A percentile compares a stretch with the other conserved stretches of the same genome.
phyloP scores from a whole-genome alignment of 805 yeast genomes.

The Crinitomyces ghanaensis region DNA sequence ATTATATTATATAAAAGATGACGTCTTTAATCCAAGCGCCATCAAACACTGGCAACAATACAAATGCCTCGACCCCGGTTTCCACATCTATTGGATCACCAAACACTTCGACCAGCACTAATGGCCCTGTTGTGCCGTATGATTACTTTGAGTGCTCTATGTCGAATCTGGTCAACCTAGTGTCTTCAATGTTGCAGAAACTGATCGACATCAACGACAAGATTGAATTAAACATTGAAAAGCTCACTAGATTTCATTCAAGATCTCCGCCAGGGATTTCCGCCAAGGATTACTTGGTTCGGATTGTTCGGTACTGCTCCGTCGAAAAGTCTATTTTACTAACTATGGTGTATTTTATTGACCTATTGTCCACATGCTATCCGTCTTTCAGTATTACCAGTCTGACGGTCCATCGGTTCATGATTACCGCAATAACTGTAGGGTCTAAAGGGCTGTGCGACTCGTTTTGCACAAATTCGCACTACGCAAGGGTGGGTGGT shows the following conservation, averaged over 20 bases:
- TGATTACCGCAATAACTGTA: constrained; percentile 80
- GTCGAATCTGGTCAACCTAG: constrained; percentile 56
- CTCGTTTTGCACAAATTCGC: constrained; percentile 84
- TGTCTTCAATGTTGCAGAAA: constrained; percentile 70
- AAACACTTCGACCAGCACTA: too few species aligned
- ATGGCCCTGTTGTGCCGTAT: constrained; percentile 37
- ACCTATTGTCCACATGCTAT: constrained; percentile 65
- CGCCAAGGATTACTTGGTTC: constrained; percentile 58
- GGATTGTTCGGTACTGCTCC: constrained; percentile 75
- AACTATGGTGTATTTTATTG: constrained; percentile 82
- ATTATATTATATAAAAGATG: too few species aligned
- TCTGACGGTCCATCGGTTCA: constrained; percentile 84
- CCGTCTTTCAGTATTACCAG: constrained; percentile 77
- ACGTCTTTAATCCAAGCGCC: too few species aligned
- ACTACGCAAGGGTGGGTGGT: constrained; percentile 95
- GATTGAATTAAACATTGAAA: constrained; percentile 26
- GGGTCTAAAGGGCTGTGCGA: constrained; percentile 90
- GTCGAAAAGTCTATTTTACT: constrained; percentile 74
- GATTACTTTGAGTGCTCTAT: constrained; percentile 56
- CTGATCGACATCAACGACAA: constrained; percentile 66
- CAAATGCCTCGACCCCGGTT: too few species aligned
- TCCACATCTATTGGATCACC: too few species aligned
- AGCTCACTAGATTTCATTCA: constrained; percentile 82
- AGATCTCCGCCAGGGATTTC: constrained; percentile 86
- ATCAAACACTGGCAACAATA: too few species aligned